These are phyloP conservation scores for Solanum corneliomulleri DNA, from an alignment of 257 asterid genomes.

Conservation along the genomic window DNA sequence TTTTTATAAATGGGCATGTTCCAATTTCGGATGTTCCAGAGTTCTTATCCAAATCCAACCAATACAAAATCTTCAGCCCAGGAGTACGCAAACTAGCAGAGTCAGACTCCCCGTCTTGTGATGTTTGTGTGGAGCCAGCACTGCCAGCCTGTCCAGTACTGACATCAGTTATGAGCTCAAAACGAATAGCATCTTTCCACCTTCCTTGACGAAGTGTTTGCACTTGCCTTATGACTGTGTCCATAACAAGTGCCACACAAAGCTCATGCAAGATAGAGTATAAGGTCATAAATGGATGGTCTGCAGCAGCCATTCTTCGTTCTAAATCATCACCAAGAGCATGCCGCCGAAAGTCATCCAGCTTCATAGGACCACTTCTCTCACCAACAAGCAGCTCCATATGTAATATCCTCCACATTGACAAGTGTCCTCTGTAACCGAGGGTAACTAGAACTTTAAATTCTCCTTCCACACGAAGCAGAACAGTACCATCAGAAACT, in stretches of 20 bases:
- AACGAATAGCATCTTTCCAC: conserved; percentile 97
- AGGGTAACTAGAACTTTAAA: conserved; percentile 90
- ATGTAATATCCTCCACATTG: conserved; percentile 96
- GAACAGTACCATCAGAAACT: conserved; percentile 81
- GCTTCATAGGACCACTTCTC: conserved; percentile 65
- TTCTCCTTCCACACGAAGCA: conserved; percentile 88
- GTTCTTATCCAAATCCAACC: conserved; percentile 84
- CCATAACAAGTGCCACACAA: conserved; percentile 92
- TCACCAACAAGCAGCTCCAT: conserved; percentile 96
- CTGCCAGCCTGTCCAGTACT: conserved; percentile 57
- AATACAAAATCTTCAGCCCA: conserved; percentile 84
- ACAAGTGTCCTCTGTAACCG: conserved; percentile 96
- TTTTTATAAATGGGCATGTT: conserved; percentile 62
- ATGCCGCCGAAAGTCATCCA: conserved; percentile 84
- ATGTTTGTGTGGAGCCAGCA: conserved; percentile 29
- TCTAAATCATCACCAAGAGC: conserved; percentile 98
- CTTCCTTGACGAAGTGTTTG: conserved; percentile 83
- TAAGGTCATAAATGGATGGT: conserved; percentile 62
- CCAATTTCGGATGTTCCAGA: conserved; percentile 54
- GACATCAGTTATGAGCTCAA: conserved; percentile 93
- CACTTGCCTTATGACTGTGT: conserved; percentile 93
- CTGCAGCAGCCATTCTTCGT: conserved; percentile 94
- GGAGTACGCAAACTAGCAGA: conserved; percentile 72
- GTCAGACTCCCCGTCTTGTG: conserved; percentile 84
- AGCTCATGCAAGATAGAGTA: conserved; percentile 89